Evolutionary conservation across 257 asterid species (phyloP).

Genomic region (Solanum neorickii): DNA sequence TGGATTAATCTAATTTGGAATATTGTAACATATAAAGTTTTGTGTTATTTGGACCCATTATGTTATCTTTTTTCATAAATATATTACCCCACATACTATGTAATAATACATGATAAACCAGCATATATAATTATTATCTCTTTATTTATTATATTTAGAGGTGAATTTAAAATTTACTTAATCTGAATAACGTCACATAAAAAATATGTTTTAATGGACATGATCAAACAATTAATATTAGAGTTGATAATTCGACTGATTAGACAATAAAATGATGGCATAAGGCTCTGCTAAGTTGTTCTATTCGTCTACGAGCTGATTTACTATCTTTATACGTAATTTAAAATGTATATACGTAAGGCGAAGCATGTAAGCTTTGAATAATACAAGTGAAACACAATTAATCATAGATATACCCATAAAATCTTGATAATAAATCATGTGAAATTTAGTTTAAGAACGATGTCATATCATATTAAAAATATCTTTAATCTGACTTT

Average conservation of each 20-base stretch:
- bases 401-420: not conserved
- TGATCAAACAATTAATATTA: not conserved
- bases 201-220: not conserved
- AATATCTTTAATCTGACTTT: not conserved
- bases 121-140: too few relatives aligned
- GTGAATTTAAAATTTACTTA: too few relatives aligned
- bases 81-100: not conserved
- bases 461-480: not conserved
- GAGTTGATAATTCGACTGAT: not conserved
- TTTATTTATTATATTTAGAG: too few relatives aligned
- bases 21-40: not conserved
- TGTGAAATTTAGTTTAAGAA: not conserved
- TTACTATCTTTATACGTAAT: not conserved
- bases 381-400: not conserved
- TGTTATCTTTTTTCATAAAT: not conserved
- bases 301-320: not conserved
- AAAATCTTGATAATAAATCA: not conserved
- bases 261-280: not conserved
- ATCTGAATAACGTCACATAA: not conserved
- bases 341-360: not conserved
- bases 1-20: not conserved
- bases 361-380: not conserved
- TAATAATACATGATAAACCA: too few relatives aligned
- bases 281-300: not conserved
- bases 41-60: not conserved